These are phyloP conservation scores for Excoecaria cochinchinensis DNA, from an alignment of 345 rosid species.

Conservation along the genomic window DNA sequence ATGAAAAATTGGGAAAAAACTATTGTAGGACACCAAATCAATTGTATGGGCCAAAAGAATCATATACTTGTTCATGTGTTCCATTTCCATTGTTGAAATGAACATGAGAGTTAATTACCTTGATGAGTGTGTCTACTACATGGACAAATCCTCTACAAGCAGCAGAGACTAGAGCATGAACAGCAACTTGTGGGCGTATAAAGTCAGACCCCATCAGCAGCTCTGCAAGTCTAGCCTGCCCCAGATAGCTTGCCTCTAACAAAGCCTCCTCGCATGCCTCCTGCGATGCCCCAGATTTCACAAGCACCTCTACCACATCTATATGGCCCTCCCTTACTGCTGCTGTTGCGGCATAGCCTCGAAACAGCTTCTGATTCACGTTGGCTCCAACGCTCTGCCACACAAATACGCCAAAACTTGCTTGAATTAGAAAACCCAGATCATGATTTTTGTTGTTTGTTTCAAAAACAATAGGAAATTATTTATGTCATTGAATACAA, in stretches of 20 bases:
- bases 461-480: background rate
- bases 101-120: slow-evolving; percentile 12
- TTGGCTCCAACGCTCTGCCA: slow-evolving; percentile 27
- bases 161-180: slow-evolving; percentile 31
- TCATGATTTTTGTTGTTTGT: background rate
- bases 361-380: slow-evolving; percentile 31
- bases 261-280: slow-evolving; percentile 36
- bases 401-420: background rate
- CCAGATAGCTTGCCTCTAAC: slow-evolving; percentile 28
- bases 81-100: background rate
- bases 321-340: slow-evolving; percentile 33
- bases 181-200: slow-evolving; percentile 29
- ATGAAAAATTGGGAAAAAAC: background rate
- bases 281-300: slow-evolving; percentile 30
- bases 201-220: slow-evolving; percentile 23
- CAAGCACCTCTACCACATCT: slow-evolving; percentile 18
- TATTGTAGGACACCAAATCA: no score
- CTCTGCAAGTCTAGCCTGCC: slow-evolving; percentile 21
- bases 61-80: no score
- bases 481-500: background rate
- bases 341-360: slow-evolving; percentile 31
- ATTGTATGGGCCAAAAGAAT: no score
- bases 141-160: slow-evolving; percentile 26
- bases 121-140: slow-evolving; percentile 25
- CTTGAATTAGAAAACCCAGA: background rate